Evolutionary conservation across 1,139 yeast species (phyloP).

Genomic region (Yamadazyma sp.): DNA sequence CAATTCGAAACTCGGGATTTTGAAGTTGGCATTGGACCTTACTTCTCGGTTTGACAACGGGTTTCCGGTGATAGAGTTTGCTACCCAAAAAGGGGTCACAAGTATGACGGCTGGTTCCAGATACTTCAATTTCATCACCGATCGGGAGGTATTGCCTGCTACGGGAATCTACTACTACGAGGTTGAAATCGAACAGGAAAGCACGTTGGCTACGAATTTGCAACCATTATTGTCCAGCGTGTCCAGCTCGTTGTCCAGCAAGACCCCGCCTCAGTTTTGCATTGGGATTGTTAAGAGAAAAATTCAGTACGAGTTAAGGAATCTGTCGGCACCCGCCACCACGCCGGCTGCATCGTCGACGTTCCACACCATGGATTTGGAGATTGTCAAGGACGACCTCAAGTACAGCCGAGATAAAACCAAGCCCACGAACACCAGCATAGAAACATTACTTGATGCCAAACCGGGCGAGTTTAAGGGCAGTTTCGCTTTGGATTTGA

Average conservation of each 20-base stretch:
- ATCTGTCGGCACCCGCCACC: slow-evolving; percentile 12
- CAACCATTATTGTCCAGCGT: slow-evolving; percentile 34
- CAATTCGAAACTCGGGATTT: slow-evolving; percentile 18
- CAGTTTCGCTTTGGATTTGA: slow-evolving; percentile 44
- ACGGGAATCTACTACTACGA: slow-evolving; percentile 41
- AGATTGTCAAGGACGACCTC: slow-evolving; percentile 29
- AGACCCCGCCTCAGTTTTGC: slow-evolving; percentile 32
- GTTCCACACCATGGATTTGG: slow-evolving; percentile 26
- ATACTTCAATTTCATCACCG: slow-evolving; percentile 36
- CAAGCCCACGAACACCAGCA: slow-evolving; percentile 16
- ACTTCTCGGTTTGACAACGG: slow-evolving; percentile 30
- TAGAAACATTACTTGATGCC: slow-evolving; percentile 24
- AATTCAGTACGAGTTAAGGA: slow-evolving; percentile 20
- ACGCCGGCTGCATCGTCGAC: neutral
- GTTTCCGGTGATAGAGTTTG: slow-evolving; percentile 27
- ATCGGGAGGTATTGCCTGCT: slow-evolving; percentile 31
- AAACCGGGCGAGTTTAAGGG: slow-evolving; percentile 44
- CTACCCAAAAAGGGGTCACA: slow-evolving; percentile 2
- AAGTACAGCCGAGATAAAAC: slow-evolving; percentile 18
- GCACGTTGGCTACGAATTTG: slow-evolving; percentile 30
- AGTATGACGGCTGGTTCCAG: slow-evolving; percentile 4
- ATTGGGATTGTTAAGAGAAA: slow-evolving; percentile 37
- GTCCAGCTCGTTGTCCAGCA: slow-evolving; percentile 36
- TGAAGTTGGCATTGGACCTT: slow-evolving; percentile 22
- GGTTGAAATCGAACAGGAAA: slow-evolving; percentile 33